Base-by-base conservation (phyloP, 2,329 filamentous ascomycete genomes). In the Huntiella bhutanensis region DNA sequence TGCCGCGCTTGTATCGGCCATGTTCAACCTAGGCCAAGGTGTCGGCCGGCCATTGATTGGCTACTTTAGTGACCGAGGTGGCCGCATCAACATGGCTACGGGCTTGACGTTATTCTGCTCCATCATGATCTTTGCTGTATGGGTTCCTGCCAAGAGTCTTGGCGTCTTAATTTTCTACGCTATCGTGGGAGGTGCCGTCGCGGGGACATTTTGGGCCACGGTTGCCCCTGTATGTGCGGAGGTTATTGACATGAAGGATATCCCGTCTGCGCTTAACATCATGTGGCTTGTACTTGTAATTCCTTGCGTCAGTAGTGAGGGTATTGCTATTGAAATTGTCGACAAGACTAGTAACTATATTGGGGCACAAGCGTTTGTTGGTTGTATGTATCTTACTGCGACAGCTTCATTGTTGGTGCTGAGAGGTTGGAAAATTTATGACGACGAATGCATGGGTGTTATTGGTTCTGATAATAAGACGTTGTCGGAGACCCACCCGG, bases 41-140 rank as follows among this genome's bases (percentile, higher is more conserved):
- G 51, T 86, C 8, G 82, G 82, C 1, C 67, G 82, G 10, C 82
- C 82, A 1, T 60, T 77, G 1, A 77, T 88, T 38, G 83, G 82
- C 0, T 74, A 81, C 48, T 78, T 78, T 49, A 81, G 75, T 48
- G 83, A 88, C 57, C 63, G 60, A 1, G 67, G 78, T 5, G 82
- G 83, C 0, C 68, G 81, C 8, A 70, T 88, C 53, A 87, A 88
- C 55, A 77, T 86, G 62, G 77, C 80, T 1, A 68, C 64, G 2
- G 56, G 71, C 0, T 75, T 76, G 57, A 83, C 80, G 0, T 70
- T 82, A 33, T 56, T 78, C 2, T 71, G 71, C 1, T 77, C 73
- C 5, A 50, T 86, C 1, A 71, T 82, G 33, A 71, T 73, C 34
- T 68, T 88, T 39, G 70, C 79, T 15, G 68, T 88, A 33, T 88